phyloP scores from a whole-genome alignment of 2,329 filamentous ascomycete genomes.

The Teratosphaeria destructans region DNA sequence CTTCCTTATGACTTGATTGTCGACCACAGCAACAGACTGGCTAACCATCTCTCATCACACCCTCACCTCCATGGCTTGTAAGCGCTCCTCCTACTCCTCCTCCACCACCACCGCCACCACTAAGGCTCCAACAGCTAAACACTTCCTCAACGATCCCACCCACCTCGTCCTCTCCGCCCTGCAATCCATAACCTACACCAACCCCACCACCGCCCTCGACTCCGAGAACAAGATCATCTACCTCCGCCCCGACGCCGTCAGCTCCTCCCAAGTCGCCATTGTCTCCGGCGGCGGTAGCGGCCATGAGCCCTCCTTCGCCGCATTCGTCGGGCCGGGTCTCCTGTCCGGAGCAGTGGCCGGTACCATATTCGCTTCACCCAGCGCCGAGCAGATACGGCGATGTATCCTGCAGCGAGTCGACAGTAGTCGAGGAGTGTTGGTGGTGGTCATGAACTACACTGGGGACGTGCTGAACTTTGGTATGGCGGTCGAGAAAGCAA shows the following conservation, averaged over 20 bases:
- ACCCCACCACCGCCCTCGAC: constrained; percentile 74
- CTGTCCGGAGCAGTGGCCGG: constrained; percentile 75
- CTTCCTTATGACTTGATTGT: not conserved
- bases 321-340: constrained; percentile 73
- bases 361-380: constrained; percentile 75
- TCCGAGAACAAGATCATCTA: constrained; percentile 74
- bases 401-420: constrained; percentile 66
- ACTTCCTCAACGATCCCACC: constrained; percentile 79
- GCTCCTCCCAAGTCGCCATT: constrained; percentile 56
- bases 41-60: not conserved
- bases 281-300: constrained; percentile 83
- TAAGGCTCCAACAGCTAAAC: constrained; percentile 44
- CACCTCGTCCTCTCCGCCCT: constrained; percentile 70
- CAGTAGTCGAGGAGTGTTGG: constrained; percentile 61
- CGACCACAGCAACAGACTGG: not conserved
- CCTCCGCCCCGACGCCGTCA: constrained; percentile 46
- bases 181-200: constrained; percentile 66
- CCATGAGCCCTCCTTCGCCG: constrained; percentile 80
- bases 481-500: constrained; percentile 85
- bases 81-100: not conserved
- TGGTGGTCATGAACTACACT: constrained; percentile 76
- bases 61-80: not conserved
- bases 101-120: not conserved
- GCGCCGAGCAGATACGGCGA: constrained; percentile 69
- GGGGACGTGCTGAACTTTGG: constrained; percentile 75